Base-by-base conservation (phyloP, 192 early-diverging fungal genomes). In the Powellomyces hirtus region DNA sequence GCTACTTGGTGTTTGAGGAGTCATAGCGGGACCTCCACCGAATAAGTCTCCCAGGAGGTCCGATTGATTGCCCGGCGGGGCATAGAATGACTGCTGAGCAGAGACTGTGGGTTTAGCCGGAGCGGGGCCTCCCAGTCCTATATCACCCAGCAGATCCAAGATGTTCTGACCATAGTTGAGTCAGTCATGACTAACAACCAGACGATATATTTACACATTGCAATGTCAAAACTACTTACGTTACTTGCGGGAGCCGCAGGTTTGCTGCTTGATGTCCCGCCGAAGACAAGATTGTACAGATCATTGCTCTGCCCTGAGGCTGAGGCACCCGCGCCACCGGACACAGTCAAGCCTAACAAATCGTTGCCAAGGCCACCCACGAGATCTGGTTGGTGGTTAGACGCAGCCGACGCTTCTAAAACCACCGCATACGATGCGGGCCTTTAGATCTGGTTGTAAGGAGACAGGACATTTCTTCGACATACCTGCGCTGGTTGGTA, bases 21-120 rank as follows among this genome's bases (percentile, higher is more conserved):
- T 24, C 46, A 49, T 2, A 24, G 75, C 20, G 22, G 68, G 44
- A 37, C 70, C 69, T 16, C 71, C 73, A 22, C 82, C 82, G 71
- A 86, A 86, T 29, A 86, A 45, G 57, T 86, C 84, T 1, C 81
- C 80, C 5, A 86, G 58, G 1, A 86, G 59, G 71, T 86, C 84
- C 6, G 60, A 70, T 29, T 56, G 53, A 31, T 56, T 56, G 46
- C 46, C 46, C 46, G 46, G n/a, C 4, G 68, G 46, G 20, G 53
- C 31, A 16, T 27, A 56, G 29, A 56, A 56, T 16, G 24, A 33
- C 29, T 56, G 24, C 20, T 29, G 20, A 56, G 53, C 26, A 27
- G 31, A 16, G 31, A 29, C 20, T 16, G 29, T 56, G 18, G 31
- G 20, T 31, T 56, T 56, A 1, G 50, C 62, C 2, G 46, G 5